Evolutionary conservation across 1,139 yeast genomes (phyloP).

Genomic region (Candida pseudocylindracea): DNA sequence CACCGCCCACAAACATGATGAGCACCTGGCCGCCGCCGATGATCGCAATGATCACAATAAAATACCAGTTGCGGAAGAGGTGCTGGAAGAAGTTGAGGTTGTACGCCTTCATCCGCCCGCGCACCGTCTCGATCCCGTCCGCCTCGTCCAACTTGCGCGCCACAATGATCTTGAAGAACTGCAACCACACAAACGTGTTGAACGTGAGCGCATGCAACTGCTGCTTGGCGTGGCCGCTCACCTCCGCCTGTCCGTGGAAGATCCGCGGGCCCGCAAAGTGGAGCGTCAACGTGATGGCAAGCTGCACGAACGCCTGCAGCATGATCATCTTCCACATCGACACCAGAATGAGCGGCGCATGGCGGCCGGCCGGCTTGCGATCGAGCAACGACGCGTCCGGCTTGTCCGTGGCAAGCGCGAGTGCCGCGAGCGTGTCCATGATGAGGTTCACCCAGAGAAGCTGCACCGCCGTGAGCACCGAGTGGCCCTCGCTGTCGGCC

Average conservation of each 20-base stretch:
- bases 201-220: conserved; percentile 72
- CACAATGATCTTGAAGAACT: conserved; percentile 80
- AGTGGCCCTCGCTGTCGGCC: conserved; percentile 50
- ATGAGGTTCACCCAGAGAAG: conserved; percentile 91
- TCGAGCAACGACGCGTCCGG: conserved; percentile 68
- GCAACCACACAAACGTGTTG: conserved; percentile 95
- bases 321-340: conserved; percentile 98
- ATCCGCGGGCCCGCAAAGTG: conserved; percentile 57
- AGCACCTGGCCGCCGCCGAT: conserved; percentile 72
- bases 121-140: conserved; percentile 34
- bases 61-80: conserved; percentile 62
- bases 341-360: conserved; percentile 58
- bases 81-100: conserved; percentile 67
- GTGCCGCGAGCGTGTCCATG: conserved; percentile 96
- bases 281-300: conserved; percentile 52
- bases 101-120: conserved; percentile 30
- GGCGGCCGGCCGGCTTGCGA: conserved; percentile 70
- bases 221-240: conserved; percentile 22
- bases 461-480: conserved; percentile 93
- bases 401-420: conserved; percentile 94
- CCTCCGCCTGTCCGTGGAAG: conserved; percentile 20
- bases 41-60: conserved; percentile 42
- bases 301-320: conserved; percentile 67
- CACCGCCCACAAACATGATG: conserved; percentile 94
- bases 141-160: conserved; percentile 86